A percentile compares a stretch with the other conserved stretches of the same genome.
These are phyloP conservation scores for Fusarium subglutinans DNA, from an alignment of 2,329 filamentous ascomycete species.

Conservation along the genomic window DNA sequence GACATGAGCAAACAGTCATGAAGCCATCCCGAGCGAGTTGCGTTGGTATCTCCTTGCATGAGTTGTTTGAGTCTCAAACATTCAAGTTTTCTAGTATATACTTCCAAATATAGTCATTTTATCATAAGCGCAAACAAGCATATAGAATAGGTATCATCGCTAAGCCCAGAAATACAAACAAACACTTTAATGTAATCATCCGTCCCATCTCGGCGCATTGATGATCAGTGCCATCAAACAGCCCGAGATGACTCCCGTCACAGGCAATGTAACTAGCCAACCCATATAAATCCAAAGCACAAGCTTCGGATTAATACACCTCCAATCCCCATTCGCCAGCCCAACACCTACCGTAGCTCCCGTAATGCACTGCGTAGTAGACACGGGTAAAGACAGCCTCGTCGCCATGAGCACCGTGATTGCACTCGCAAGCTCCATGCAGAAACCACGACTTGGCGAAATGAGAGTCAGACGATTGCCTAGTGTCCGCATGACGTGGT, in stretches of 20 bases:
- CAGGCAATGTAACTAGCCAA: slow-evolving; percentile 62
- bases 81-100: neutral
- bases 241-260: slow-evolving; percentile 60
- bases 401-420: slow-evolving; percentile 70
- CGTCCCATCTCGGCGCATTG: slow-evolving; percentile 57
- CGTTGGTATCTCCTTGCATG: neutral
- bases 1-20: neutral
- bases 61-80: too few species aligned
- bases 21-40: neutral
- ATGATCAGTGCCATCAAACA: slow-evolving; percentile 64
- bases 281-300: slow-evolving; percentile 65
- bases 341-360: slow-evolving; percentile 71
- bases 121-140: neutral
- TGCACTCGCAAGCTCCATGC: slow-evolving; percentile 68
- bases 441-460: slow-evolving; percentile 67
- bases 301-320: slow-evolving; percentile 70
- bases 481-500: slow-evolving; percentile 71
- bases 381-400: slow-evolving; percentile 64
- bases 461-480: slow-evolving; percentile 70
- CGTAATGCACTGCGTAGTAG: slow-evolving; percentile 72
- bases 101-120: neutral
- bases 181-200: neutral
- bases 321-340: slow-evolving; percentile 66
- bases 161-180: neutral
- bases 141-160: slow-evolving; percentile 6